Evolutionary conservation across 345 rosid genomes (phyloP).

Genomic region (Eucalyptus curtisii): DNA sequence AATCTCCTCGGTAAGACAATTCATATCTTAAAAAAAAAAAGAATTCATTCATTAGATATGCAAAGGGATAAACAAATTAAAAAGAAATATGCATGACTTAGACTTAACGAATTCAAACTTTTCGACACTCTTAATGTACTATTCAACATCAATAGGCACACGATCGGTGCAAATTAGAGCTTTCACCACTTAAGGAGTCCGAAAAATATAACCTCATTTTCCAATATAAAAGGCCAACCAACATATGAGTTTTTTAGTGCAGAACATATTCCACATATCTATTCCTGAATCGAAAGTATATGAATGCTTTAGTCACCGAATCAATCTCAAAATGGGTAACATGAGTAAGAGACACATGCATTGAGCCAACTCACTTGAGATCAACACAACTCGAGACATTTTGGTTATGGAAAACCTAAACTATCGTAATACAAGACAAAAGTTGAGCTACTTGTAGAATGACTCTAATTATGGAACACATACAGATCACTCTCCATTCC

Average conservation of each 20-base stretch:
- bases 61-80: too few relatives aligned
- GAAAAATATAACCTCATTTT: too few relatives aligned
- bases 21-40: too few relatives aligned
- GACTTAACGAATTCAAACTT: too few relatives aligned
- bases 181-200: too few relatives aligned
- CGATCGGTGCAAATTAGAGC: too few relatives aligned
- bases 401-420: not conserved
- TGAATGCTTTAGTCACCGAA: not conserved
- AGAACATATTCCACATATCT: accelerated
- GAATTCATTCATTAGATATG: too few relatives aligned
- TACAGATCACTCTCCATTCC: not conserved
- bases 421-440: not conserved
- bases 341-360: not conserved
- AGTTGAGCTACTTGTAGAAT: not conserved
- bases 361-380: not conserved
- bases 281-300: not conserved
- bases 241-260: not conserved
- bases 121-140: too few relatives aligned
- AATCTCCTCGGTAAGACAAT: too few relatives aligned
- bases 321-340: not conserved
- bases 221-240: too few relatives aligned
- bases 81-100: too few relatives aligned
- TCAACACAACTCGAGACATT: not conserved
- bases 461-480: not conserved
- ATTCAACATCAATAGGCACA: too few relatives aligned